A percentile compares a stretch with the other conserved stretches of the same genome.
phyloP scores from a whole-genome alignment of 2,329 filamentous ascomycete genomes.

The Endoconidiophora laricicola region DNA sequence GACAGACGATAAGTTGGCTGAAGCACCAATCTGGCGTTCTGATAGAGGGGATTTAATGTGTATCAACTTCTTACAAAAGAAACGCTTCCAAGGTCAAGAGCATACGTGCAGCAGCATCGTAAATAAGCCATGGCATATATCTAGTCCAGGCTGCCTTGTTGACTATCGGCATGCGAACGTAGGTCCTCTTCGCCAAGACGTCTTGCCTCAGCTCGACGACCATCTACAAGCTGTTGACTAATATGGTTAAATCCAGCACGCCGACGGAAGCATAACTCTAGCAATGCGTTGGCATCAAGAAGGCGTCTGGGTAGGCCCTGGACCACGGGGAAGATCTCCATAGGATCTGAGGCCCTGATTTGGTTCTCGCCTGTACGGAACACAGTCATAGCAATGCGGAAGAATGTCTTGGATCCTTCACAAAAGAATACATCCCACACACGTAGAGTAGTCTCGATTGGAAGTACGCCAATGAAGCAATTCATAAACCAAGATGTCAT shows the following conservation, averaged over 20 bases:
- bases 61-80: background rate
- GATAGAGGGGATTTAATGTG: background rate
- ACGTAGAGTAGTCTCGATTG: constrained; percentile 77
- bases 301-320: constrained; percentile 70
- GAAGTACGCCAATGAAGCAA: constrained; percentile 81
- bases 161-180: constrained; percentile 14
- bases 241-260: constrained; percentile 68
- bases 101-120: too few relatives aligned
- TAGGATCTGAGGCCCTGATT: constrained; percentile 71
- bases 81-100: too few relatives aligned
- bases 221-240: constrained; percentile 67
- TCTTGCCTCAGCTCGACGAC: constrained; percentile 52
- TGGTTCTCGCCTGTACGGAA: constrained; percentile 77
- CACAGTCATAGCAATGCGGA: constrained; percentile 76
- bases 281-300: constrained; percentile 63
- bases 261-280: constrained; percentile 70
- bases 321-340: constrained; percentile 92
- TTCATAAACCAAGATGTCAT: constrained; percentile 98
- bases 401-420: constrained; percentile 84
- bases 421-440: constrained; percentile 96
- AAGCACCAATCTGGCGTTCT: background rate
- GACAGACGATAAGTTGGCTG: background rate
- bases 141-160: too few relatives aligned
- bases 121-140: too few relatives aligned
- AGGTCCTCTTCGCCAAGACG: constrained; percentile 31